Percentiles rank a stretch among this genome's conserved stretches.
phyloP scores from a whole-genome alignment of 148 eudicot genomes.

The Fagopyrum esculentum region DNA sequence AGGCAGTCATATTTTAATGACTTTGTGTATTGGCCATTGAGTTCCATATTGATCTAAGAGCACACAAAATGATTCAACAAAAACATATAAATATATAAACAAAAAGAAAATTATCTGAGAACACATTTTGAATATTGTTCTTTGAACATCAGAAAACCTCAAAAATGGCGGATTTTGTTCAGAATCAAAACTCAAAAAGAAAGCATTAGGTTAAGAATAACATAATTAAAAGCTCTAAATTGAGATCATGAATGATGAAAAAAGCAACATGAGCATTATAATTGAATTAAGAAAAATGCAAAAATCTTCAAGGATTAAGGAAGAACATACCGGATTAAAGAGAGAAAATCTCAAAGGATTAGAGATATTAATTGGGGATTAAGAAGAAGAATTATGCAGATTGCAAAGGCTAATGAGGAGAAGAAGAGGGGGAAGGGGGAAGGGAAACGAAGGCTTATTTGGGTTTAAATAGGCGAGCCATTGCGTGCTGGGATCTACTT shows the following conservation, averaged over 20 bases:
- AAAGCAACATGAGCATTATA: background rate
- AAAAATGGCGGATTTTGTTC: background rate
- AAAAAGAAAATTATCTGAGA: background rate
- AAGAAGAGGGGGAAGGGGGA: slow-evolving; percentile 1
- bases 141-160: slow-evolving; percentile 5
- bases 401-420: slow-evolving; percentile 1
- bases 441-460: background rate
- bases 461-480: slow-evolving; percentile 5
- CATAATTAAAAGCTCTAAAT: background rate
- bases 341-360: background rate
- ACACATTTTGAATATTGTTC: background rate
- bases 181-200: background rate
- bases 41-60: slow-evolving; percentile 45
- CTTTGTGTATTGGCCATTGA: slow-evolving; percentile 34
- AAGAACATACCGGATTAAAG: background rate
- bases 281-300: no score
- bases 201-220: background rate
- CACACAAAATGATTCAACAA: background rate
- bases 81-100: background rate
- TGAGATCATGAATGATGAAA: background rate
- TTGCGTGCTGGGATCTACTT: background rate
- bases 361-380: background rate
- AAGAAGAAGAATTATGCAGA: background rate
- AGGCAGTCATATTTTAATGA: slow-evolving; percentile 68
- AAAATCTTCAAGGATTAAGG: background rate